These are phyloP conservation scores for Hypomyces perniciosus DNA, from an alignment of 2,329 filamentous ascomycete species.

Conservation along the genomic window DNA sequence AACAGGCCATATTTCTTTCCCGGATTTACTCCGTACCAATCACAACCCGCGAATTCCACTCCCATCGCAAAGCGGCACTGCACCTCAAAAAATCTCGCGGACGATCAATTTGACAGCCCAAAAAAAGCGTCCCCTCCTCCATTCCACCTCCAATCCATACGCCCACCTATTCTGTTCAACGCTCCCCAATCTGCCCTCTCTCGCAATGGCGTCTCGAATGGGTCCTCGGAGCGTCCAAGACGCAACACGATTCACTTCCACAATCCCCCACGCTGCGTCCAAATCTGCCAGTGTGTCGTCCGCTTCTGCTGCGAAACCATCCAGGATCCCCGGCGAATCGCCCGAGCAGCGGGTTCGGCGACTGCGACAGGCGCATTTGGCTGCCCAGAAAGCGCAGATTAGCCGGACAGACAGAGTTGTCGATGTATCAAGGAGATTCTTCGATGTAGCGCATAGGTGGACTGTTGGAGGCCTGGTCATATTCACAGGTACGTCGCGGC, in stretches of 20 bases:
- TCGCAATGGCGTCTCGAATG: slow-evolving; percentile 36
- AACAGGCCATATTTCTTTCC: slow-evolving; percentile 21
- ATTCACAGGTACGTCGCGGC: slow-evolving; percentile 45
- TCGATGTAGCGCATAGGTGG: slow-evolving; percentile 51
- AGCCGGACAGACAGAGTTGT: slow-evolving; percentile 48
- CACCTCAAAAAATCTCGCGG: slow-evolving; percentile 33
- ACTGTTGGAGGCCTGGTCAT: slow-evolving; percentile 50
- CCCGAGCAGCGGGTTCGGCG: slow-evolving; percentile 64
- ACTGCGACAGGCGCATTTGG: slow-evolving; percentile 60
- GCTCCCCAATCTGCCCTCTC: neutral
- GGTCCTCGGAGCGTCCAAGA: slow-evolving; percentile 66
- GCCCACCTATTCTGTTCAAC: neutral
- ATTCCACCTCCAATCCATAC: neutral
- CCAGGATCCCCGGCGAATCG: slow-evolving; percentile 47
- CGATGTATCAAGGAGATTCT: slow-evolving; percentile 41
- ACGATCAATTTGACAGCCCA: slow-evolving; percentile 9
- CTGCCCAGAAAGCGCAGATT: slow-evolving; percentile 54
- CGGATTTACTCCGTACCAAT: slow-evolving; percentile 34
- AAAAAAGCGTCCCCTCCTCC: slow-evolving; percentile 8
- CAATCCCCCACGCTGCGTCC: slow-evolving; percentile 57
- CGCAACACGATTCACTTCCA: slow-evolving; percentile 63
- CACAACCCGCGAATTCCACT: slow-evolving; percentile 24
- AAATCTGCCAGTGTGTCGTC: slow-evolving; percentile 40
- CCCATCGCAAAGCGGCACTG: slow-evolving; percentile 6
- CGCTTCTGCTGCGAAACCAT: slow-evolving; percentile 19